phyloP scores from a whole-genome alignment of 139 green algal species.

The Chara braunii region DNA sequence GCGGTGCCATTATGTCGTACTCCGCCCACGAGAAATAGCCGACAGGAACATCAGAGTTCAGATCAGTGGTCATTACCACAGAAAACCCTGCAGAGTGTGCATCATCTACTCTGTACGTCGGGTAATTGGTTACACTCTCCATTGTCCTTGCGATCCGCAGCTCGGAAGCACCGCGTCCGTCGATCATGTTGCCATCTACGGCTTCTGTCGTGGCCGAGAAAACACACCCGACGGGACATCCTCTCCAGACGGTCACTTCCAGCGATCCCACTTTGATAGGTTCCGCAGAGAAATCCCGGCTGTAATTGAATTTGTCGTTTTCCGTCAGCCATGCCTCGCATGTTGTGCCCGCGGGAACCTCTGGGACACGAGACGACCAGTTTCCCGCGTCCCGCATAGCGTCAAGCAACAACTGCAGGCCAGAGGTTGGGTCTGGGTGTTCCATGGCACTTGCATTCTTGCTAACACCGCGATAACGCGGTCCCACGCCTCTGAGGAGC shows the following conservation, averaged over 20 bases:
- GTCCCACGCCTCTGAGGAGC: no score
- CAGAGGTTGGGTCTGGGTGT: no score
- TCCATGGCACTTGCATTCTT: no score
- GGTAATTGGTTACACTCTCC: not conserved
- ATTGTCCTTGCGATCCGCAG: not conserved
- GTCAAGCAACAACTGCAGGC: no score
- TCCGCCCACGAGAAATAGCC: constrained; percentile 38
- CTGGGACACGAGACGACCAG: no score
- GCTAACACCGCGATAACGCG: no score
- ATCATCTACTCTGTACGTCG: not conserved
- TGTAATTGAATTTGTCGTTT: not conserved
- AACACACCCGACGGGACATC: constrained; percentile 12
- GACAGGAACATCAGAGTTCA: constrained; percentile 32
- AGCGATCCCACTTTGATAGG: not conserved
- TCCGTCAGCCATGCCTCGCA: constrained; percentile 16
- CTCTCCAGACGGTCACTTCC: constrained; percentile 4
- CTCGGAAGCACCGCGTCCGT: not conserved
- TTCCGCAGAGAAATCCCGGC: not conserved
- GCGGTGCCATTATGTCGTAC: constrained; percentile 29
- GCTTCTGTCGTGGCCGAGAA: not conserved
- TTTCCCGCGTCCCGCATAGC: no score
- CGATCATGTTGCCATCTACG: not conserved
- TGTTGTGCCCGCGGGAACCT: not conserved
- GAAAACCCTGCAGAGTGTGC: not conserved
- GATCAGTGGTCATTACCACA: constrained; percentile 33